phyloP scores from a whole-genome alignment of 495 filamentous ascomycete species.

The Neurospora africana region DNA sequence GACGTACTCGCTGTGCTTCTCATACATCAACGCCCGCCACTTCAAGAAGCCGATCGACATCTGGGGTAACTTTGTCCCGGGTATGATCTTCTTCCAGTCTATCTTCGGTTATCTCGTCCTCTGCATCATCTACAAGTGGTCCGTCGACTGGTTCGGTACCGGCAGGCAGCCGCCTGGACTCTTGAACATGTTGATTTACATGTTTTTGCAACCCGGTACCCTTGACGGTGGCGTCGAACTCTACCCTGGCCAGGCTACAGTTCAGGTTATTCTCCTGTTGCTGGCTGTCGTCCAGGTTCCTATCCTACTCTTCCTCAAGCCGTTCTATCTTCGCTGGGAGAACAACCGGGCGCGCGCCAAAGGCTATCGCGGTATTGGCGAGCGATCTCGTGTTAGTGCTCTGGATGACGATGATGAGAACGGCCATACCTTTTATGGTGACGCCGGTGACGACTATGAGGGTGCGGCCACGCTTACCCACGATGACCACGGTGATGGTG shows the following conservation, averaged over 20 bases:
- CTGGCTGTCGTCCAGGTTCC: slow-evolving; percentile 80
- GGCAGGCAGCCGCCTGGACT: slow-evolving; percentile 67
- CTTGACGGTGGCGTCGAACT: slow-evolving; percentile 54
- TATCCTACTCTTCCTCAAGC: slow-evolving; percentile 87
- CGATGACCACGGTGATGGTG: slow-evolving; percentile 55
- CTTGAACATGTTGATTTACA: slow-evolving; percentile 98
- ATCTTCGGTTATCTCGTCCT: slow-evolving; percentile 97
- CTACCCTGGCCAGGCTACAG: slow-evolving; percentile 59
- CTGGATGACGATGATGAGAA: slow-evolving; percentile 73
- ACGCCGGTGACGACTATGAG: slow-evolving; percentile 63
- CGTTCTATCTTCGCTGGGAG: slow-evolving; percentile 83
- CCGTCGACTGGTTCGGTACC: slow-evolving; percentile 67
- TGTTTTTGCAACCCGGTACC: slow-evolving; percentile 84
- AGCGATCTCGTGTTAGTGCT: slow-evolving; percentile 73
- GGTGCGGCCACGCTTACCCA: slow-evolving; percentile 87
- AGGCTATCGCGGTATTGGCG: slow-evolving; percentile 87
- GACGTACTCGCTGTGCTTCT: slow-evolving; percentile 92
- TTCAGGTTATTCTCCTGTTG: slow-evolving; percentile 75
- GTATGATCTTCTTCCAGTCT: slow-evolving; percentile 98
- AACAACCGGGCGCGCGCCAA: slow-evolving; percentile 77
- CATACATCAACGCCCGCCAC: slow-evolving; percentile 84
- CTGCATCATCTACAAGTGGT: slow-evolving; percentile 95
- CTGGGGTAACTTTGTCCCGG: slow-evolving; percentile 91
- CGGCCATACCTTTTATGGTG: slow-evolving; percentile 47
- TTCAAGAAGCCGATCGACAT: slow-evolving; percentile 93